phyloP scores from a whole-genome alignment of 2,329 filamentous ascomycete species.

The Xylaria sp. region DNA sequence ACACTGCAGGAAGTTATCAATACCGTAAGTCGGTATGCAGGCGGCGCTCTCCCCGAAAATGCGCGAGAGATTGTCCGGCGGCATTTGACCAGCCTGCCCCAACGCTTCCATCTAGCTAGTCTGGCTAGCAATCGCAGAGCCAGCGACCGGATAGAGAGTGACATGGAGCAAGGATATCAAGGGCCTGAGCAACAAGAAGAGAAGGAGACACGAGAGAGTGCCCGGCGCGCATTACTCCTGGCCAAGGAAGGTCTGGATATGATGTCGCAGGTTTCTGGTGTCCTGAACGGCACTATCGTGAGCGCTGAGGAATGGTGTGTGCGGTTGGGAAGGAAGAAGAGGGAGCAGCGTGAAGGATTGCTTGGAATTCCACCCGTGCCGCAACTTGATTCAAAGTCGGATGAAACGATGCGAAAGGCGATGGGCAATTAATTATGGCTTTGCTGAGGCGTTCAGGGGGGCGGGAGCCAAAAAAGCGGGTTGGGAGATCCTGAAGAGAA shows the following conservation, averaged over 20 bases:
- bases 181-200: conserved; percentile 39
- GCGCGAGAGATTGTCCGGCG: conserved; percentile 75
- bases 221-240: conserved; percentile 75
- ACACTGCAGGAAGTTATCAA: conserved; percentile 76
- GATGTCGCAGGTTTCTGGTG: conserved; percentile 83
- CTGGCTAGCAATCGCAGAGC: conserved; percentile 37
- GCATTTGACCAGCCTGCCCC: conserved; percentile 78
- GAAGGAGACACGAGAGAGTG: conserved; percentile 48
- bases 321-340: conserved; percentile 54
- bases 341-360: conserved; percentile 30
- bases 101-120: conserved; percentile 71
- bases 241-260: conserved; percentile 90
- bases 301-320: conserved; percentile 92
- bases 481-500: not conserved
- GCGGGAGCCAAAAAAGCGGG: not conserved
- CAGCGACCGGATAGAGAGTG: conserved; percentile 20
- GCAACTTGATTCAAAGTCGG: conserved; percentile 25
- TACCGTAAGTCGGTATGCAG: conserved; percentile 82
- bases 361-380: conserved; percentile 19
- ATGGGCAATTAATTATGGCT: not conserved
- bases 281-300: conserved; percentile 82
- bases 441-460: conserved; percentile 2
- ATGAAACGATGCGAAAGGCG: conserved; percentile 16
- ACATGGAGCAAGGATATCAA: conserved; percentile 35
- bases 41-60: conserved; percentile 86